A percentile compares a stretch with the other conserved stretches of the same genome.
Evolutionary conservation across 371 early-diverging fungal genomes (phyloP).

Genomic region (Antonospora locustae): DNA sequence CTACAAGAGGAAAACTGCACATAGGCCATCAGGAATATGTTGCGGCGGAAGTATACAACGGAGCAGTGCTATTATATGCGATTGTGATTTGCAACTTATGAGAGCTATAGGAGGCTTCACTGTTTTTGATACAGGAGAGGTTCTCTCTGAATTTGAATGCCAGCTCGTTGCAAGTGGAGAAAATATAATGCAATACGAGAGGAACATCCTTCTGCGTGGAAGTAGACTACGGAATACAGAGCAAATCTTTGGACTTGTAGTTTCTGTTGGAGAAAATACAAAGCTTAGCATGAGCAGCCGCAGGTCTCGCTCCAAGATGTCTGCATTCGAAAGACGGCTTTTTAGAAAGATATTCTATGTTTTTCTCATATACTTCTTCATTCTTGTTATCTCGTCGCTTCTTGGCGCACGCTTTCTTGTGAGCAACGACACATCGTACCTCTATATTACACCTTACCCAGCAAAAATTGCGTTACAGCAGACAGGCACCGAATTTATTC

Average conservation of each 20-base stretch:
- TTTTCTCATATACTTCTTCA: slow-evolving; percentile 42
- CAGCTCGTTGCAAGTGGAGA: slow-evolving; percentile 3
- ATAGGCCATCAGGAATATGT: not conserved
- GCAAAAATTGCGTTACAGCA: slow-evolving; percentile 32
- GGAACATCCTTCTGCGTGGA: slow-evolving; percentile 72
- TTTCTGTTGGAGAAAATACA: slow-evolving; percentile 74
- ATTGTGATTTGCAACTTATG: too few species aligned
- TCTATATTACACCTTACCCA: too few species aligned
- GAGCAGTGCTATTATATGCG: too few species aligned
- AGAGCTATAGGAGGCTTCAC: too few species aligned
- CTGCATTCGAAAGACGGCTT: slow-evolving; percentile 36
- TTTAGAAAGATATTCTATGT: slow-evolving; percentile 28
- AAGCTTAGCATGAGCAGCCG: slow-evolving; percentile 69
- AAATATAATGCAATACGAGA: slow-evolving; percentile 59
- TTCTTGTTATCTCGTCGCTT: slow-evolving; percentile 42
- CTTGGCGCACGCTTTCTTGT: slow-evolving; percentile 30
- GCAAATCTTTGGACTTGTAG: slow-evolving; percentile 65
- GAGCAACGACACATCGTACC: slow-evolving; percentile 27
- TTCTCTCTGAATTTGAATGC: slow-evolving; percentile 1
- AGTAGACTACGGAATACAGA: slow-evolving; percentile 71
- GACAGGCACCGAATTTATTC: slow-evolving; percentile 50
- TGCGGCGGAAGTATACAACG: not conserved
- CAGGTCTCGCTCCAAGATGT: slow-evolving; percentile 52
- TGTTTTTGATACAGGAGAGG: not conserved
- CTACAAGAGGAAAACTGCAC: slow-evolving; percentile 58